Evolutionary conservation across 2,329 filamentous ascomycete genomes (phyloP).

Genomic region (Fusarium sp.): DNA sequence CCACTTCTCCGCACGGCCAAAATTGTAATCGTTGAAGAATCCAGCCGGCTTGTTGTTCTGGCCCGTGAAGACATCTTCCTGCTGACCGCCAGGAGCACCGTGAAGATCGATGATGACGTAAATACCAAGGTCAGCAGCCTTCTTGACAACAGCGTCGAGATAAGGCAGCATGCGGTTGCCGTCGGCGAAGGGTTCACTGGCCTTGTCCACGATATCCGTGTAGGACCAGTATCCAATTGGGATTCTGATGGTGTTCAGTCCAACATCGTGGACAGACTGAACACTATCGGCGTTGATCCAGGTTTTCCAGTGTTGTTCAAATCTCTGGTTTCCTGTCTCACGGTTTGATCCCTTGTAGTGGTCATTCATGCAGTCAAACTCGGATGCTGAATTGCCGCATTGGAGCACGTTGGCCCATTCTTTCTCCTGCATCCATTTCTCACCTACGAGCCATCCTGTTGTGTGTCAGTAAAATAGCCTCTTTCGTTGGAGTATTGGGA

Average conservation of each 20-base stretch:
- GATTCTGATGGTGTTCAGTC: slow-evolving; percentile 38
- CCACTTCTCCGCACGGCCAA: slow-evolving; percentile 38
- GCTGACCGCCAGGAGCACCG: slow-evolving; percentile 34
- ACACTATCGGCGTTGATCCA: slow-evolving; percentile 39
- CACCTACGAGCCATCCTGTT: slow-evolving; percentile 37
- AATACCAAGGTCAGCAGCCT: slow-evolving; percentile 31
- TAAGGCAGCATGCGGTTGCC: slow-evolving; percentile 34
- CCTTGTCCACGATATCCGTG: slow-evolving; percentile 28
- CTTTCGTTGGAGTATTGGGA: not conserved
- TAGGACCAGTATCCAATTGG: slow-evolving; percentile 43
- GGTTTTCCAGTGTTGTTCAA: slow-evolving; percentile 34
- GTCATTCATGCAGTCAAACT: slow-evolving; percentile 39
- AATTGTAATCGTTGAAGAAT: slow-evolving; percentile 36
- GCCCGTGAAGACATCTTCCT: slow-evolving; percentile 36
- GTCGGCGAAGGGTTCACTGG: slow-evolving; percentile 34
- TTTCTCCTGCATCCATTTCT: slow-evolving; percentile 24
- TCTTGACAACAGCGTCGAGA: slow-evolving; percentile 31
- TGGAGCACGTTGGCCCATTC: slow-evolving; percentile 26
- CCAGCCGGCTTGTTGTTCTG: slow-evolving; percentile 39
- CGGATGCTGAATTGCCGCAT: slow-evolving; percentile 24
- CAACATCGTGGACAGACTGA: slow-evolving; percentile 38
- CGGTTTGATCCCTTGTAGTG: slow-evolving; percentile 28
- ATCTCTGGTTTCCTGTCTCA: slow-evolving; percentile 26
- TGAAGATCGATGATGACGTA: slow-evolving; percentile 43
- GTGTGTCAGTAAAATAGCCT: not conserved